These are phyloP conservation scores for Ramalina intermedia DNA, from an alignment of 495 filamentous ascomycete species.

Conservation along the genomic window DNA sequence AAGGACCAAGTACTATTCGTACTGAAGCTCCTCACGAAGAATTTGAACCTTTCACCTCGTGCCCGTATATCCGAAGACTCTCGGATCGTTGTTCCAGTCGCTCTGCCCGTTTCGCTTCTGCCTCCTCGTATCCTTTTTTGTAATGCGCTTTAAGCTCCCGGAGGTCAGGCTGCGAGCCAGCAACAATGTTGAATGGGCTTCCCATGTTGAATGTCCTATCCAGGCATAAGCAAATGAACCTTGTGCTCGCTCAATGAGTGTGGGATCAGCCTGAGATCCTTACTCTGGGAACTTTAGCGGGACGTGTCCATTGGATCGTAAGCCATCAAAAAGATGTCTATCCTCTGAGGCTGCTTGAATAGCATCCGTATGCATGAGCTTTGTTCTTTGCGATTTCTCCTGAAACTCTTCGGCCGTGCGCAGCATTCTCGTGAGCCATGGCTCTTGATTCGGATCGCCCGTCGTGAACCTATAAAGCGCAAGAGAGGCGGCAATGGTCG, in stretches of 20 bases:
- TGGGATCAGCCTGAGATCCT: conserved; percentile 12
- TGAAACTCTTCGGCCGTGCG: conserved; percentile 32
- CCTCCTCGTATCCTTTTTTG: conserved; percentile 38
- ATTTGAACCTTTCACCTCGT: background rate
- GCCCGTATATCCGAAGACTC: background rate
- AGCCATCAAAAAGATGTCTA: conserved; percentile 48
- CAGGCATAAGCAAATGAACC: background rate
- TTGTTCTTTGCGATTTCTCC: conserved; percentile 42
- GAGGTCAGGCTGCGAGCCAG: conserved; percentile 46
- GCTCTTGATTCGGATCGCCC: conserved; percentile 32
- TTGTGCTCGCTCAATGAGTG: background rate
- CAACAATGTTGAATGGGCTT: conserved; percentile 47
- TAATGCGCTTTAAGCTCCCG: conserved; percentile 49
- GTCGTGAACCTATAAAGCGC: conserved; percentile 41
- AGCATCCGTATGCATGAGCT: conserved; percentile 45
- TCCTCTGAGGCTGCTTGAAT: conserved; percentile 59
- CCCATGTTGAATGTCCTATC: conserved; percentile 44
- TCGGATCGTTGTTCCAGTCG: conserved; percentile 20
- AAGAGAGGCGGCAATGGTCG: conserved; percentile 40
- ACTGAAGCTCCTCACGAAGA: background rate
- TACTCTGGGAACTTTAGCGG: conserved; percentile 58
- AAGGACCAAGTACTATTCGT: background rate
- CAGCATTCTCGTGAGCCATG: conserved; percentile 44
- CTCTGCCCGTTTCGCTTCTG: conserved; percentile 32
- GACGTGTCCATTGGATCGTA: conserved; percentile 28